Conservation (phyloP, 2,329 filamentous ascomycete species). For the Aureobasidium zeae region DNA sequence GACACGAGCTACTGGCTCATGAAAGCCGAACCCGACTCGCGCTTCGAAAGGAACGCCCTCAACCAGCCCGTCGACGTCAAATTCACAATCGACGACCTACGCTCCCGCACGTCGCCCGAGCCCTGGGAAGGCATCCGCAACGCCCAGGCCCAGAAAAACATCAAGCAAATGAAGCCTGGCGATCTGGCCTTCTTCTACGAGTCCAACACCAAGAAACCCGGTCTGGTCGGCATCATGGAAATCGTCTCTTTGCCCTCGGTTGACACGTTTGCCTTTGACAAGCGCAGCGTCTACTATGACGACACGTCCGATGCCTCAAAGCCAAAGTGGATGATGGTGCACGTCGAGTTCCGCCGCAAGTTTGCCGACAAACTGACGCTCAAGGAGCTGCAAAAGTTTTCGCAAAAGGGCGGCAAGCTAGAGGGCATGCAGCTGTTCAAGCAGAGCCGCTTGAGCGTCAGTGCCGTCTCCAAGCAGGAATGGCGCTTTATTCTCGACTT, state of each 20-base stretch:
- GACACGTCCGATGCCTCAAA: conserved; percentile 52
- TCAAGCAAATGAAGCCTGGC: conserved; percentile 81
- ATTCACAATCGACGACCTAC: conserved; percentile 89
- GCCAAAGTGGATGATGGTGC: conserved; percentile 80
- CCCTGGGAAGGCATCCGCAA: conserved; percentile 64
- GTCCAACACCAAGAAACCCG: conserved; percentile 82
- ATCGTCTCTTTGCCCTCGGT: conserved; percentile 75
- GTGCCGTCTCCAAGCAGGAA: conserved; percentile 53
- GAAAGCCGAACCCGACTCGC: conserved; percentile 65
- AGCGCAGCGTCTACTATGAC: conserved; percentile 73
- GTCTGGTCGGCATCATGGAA: conserved; percentile 57
- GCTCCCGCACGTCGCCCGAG: conserved; percentile 63
- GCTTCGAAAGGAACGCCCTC: conserved; percentile 55
- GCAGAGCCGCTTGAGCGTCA: conserved; percentile 74
- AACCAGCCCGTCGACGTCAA: conserved; percentile 80
- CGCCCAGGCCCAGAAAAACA: conserved; percentile 66
- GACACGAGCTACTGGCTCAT: conserved; percentile 38
- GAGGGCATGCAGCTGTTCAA: conserved; percentile 68
- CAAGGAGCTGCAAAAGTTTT: conserved; percentile 57
- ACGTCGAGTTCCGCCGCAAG: conserved; percentile 79
- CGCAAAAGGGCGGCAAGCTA: conserved; percentile 45
- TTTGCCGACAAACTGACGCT: conserved; percentile 63
- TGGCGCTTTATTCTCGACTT: conserved; percentile 52
- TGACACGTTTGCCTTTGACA: conserved; percentile 66
- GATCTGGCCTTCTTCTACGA: conserved; percentile 97